Conservation (phyloP, 768 basidiomycete species). For the Serpula lacrymans region DNA sequence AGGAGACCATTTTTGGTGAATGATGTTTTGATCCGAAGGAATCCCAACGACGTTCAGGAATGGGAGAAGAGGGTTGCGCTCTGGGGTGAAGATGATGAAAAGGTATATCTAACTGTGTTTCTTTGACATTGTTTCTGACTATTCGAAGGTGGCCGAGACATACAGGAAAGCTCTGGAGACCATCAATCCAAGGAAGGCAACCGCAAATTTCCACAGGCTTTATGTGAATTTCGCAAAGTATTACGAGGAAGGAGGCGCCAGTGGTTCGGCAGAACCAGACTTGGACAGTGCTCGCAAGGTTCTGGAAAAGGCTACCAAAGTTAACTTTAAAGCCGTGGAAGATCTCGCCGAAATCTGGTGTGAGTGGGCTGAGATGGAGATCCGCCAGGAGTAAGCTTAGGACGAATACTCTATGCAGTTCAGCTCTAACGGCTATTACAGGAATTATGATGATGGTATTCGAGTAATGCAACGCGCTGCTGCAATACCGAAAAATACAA, state of each 20-base stretch:
- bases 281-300: conserved; percentile 87
- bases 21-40: conserved; percentile 87
- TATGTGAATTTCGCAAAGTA: conserved; percentile 97
- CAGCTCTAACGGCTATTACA: conserved; percentile 29
- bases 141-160: conserved; percentile 79
- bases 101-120: conserved; percentile 44
- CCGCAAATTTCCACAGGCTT: conserved; percentile 83
- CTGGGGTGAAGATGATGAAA: conserved; percentile 91
- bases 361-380: conserved; percentile 98
- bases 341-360: conserved; percentile 99
- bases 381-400: conserved; percentile 89
- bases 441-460: conserved; percentile 95
- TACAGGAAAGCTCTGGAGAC: conserved; percentile 89
- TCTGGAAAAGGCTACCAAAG: conserved; percentile 86
- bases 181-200: conserved; percentile 83
- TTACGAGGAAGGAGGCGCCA: conserved; percentile 92
- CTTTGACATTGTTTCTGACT: conserved; percentile 2
- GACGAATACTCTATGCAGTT: too few species aligned
- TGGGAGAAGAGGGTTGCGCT: conserved; percentile 98
- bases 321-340: conserved; percentile 93
- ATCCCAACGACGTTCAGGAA: conserved; percentile 97
- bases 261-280: conserved; percentile 76
- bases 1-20: conserved; percentile 94
- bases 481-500: conserved; percentile 83
- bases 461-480: conserved; percentile 96